A percentile compares a stretch with the other conserved stretches of the same genome.
Conservation (phyloP, 176 grass and related monocot genomes). For the Coix lacrymajobi region DNA sequence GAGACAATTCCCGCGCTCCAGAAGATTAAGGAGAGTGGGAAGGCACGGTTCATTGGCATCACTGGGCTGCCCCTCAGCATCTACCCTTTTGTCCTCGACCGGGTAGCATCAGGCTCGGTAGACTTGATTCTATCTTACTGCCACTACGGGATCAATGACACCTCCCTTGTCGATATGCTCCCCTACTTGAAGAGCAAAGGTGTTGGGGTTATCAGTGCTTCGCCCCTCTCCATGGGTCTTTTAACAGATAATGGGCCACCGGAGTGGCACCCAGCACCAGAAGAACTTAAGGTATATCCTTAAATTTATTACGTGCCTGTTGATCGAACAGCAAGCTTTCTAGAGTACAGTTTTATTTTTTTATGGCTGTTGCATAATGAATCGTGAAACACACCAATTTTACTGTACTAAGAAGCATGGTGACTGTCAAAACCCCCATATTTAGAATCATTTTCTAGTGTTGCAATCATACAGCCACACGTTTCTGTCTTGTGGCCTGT, state of each 20-base stretch:
- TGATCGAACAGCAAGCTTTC: neutral
- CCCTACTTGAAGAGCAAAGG: conserved; percentile 90
- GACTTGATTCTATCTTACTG: conserved; percentile 94
- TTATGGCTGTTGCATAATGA: neutral
- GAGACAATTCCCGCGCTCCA: conserved; percentile 78
- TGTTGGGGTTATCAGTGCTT: conserved; percentile 76
- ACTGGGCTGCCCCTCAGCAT: conserved; percentile 68
- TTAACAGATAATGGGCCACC: conserved; percentile 78
- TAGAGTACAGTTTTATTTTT: neutral
- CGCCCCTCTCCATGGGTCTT: conserved; percentile 85
- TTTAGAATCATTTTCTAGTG: neutral
- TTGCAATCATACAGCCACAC: neutral
- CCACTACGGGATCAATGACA: conserved; percentile 84
- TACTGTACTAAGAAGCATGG: neutral
- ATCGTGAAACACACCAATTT: neutral
- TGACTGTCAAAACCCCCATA: neutral
- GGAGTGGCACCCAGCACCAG: conserved; percentile 73
- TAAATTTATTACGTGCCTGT: neutral
- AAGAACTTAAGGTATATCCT: conserved; percentile 64
- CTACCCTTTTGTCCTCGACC: conserved; percentile 64
- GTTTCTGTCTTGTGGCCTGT: neutral
- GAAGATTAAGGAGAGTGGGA: conserved; percentile 81
- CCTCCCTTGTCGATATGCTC: conserved; percentile 52
- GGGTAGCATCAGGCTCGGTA: conserved; percentile 47
- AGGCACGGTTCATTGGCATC: conserved; percentile 80